A percentile compares a stretch with the other conserved stretches of the same genome.
phyloP scores from a whole-genome alignment of 352 stramenopile species.

The Phytophthora colocasiae region DNA sequence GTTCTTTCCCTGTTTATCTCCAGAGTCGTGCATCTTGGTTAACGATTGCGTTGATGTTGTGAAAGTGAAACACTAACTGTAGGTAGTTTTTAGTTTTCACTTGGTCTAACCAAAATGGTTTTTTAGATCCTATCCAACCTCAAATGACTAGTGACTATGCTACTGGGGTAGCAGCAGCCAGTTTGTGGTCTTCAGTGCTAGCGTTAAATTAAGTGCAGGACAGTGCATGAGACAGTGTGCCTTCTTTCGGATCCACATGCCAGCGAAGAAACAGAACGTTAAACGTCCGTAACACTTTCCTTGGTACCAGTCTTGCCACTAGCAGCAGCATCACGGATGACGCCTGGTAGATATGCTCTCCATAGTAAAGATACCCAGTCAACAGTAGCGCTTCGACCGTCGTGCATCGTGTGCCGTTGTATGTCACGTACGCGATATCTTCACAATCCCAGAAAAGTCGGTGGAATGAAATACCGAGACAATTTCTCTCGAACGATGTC shows the following conservation, averaged over 20 bases:
- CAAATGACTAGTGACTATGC: background rate
- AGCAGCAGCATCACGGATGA: slow-evolving; percentile 21
- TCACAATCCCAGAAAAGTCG: slow-evolving; percentile 15
- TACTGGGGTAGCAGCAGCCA: slow-evolving; percentile 12
- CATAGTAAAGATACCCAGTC: slow-evolving; percentile 20
- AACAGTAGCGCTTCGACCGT: slow-evolving; percentile 15
- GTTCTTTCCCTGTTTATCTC: background rate
- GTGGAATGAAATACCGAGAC: slow-evolving; percentile 8
- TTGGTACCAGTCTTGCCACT: slow-evolving; percentile 13
- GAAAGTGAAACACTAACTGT: too few relatives aligned
- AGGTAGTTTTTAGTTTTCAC: too few relatives aligned
- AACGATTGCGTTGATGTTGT: too few relatives aligned
- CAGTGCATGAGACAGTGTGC: slow-evolving; percentile 6
- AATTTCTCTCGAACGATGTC: slow-evolving; percentile 19
- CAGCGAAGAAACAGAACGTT: slow-evolving; percentile 31
- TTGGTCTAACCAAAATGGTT: too few relatives aligned
- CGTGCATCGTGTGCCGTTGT: slow-evolving; percentile 5
- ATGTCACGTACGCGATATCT: slow-evolving; percentile 9
- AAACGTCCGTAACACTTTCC: slow-evolving; percentile 24
- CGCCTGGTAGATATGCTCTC: slow-evolving; percentile 26
- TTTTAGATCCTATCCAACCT: too few relatives aligned
- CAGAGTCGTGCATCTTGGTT: too few relatives aligned
- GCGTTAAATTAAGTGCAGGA: slow-evolving; percentile 19
- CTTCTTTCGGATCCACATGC: slow-evolving; percentile 17
- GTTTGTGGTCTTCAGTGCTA: slow-evolving; percentile 6